A percentile compares a stretch with the other conserved stretches of the same genome.
Evolutionary conservation across 495 filamentous ascomycete species (phyloP).

Genomic region (Daldinia concentrica): DNA sequence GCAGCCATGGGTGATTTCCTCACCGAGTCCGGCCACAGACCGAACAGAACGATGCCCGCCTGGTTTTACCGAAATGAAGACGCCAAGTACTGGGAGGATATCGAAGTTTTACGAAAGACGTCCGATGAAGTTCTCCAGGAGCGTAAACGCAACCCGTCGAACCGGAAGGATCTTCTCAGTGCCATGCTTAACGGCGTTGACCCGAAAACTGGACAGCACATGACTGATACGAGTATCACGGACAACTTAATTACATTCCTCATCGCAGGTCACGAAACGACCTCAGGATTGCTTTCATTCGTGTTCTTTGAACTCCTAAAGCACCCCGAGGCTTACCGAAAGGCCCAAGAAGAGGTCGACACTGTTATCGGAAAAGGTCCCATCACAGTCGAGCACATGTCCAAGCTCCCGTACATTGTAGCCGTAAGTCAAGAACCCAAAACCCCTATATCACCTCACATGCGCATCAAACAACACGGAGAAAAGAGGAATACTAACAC

Average conservation of each 20-base stretch:
- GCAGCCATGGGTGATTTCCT: constrained; percentile 70
- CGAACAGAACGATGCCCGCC: constrained; percentile 62
- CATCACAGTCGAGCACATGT: constrained; percentile 72
- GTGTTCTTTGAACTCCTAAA: constrained; percentile 66
- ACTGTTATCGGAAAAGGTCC: constrained; percentile 69
- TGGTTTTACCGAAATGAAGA: constrained; percentile 62
- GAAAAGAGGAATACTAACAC: constrained; percentile 41
- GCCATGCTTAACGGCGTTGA: constrained; percentile 75
- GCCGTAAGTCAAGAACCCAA: constrained; percentile 42
- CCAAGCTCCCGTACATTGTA: constrained; percentile 69
- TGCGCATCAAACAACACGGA: neutral
- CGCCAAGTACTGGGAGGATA: constrained; percentile 66
- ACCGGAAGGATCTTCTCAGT: constrained; percentile 74
- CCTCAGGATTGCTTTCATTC: constrained; percentile 65
- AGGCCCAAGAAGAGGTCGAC: constrained; percentile 68
- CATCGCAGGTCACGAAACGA: constrained; percentile 80
- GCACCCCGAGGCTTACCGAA: constrained; percentile 59
- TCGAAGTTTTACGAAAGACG: constrained; percentile 62
- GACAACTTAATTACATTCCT: constrained; percentile 80
- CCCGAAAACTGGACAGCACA: constrained; percentile 69
- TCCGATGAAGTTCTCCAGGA: constrained; percentile 68
- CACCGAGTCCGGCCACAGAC: constrained; percentile 61
- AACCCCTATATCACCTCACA: neutral
- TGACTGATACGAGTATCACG: constrained; percentile 69
- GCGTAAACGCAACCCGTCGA: constrained; percentile 63